Evolutionary conservation across 352 stramenopile species (phyloP).

Genomic region (Discostella stelligera): DNA sequence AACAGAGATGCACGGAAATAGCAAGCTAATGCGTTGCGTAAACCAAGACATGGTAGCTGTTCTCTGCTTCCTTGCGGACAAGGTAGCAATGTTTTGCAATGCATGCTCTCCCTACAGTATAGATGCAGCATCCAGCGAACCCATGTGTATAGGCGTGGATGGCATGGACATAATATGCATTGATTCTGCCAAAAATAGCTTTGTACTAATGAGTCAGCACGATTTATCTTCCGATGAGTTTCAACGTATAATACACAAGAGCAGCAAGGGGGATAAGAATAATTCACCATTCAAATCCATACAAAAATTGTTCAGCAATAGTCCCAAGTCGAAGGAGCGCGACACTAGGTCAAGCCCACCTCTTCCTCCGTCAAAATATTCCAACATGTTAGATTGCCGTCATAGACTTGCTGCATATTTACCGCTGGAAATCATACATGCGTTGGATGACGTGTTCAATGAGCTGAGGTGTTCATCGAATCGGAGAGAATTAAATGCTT

Average conservation of each 20-base stretch:
- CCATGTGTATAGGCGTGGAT: slow-evolving; percentile 11
- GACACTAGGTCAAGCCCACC: slow-evolving; percentile 1
- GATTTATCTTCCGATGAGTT: slow-evolving; percentile 38
- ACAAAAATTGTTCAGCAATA: slow-evolving; percentile 37
- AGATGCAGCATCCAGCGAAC: slow-evolving; percentile 16
- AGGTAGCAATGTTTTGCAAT: slow-evolving; percentile 32
- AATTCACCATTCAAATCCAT: slow-evolving; percentile 19
- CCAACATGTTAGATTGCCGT: slow-evolving; percentile 54
- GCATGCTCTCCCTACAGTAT: slow-evolving; percentile 15
- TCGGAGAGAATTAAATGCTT: not conserved
- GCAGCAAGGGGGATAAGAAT: not conserved
- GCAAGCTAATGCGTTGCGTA: slow-evolving; percentile 5
- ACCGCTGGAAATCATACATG: slow-evolving; percentile 59
- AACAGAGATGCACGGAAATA: slow-evolving; percentile 8
- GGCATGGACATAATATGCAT: slow-evolving; percentile 56
- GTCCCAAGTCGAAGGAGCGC: slow-evolving; percentile 26
- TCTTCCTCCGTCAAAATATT: slow-evolving; percentile 4
- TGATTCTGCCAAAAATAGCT: slow-evolving; percentile 48
- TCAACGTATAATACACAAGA: slow-evolving; percentile 13
- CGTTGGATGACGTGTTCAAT: slow-evolving; percentile 74
- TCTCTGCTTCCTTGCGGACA: slow-evolving; percentile 21
- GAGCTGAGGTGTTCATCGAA: slow-evolving; percentile 41
- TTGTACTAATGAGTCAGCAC: slow-evolving; percentile 52
- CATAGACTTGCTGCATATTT: slow-evolving; percentile 61
- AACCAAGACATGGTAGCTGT: slow-evolving; percentile 6